A percentile compares a stretch with the other conserved stretches of the same genome.
Conservation (phyloP, 441 rosid species). For the Dalechampia spathulata region DNA sequence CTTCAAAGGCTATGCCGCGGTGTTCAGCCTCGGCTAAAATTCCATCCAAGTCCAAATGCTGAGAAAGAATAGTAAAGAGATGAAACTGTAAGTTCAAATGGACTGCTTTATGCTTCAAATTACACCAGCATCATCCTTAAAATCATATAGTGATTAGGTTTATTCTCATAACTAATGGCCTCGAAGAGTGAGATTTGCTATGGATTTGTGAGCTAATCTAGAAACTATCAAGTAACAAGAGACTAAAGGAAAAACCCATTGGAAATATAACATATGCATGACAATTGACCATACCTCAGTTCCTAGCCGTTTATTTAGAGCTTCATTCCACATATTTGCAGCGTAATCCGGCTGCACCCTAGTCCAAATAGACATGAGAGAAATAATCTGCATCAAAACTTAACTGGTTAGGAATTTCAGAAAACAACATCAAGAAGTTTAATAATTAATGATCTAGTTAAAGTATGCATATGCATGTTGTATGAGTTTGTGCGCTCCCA, state of each 20-base stretch:
- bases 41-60: conserved; percentile 74
- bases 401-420: background rate
- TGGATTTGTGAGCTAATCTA: background rate
- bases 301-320: conserved; percentile 79
- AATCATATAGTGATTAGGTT: background rate
- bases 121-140: background rate
- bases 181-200: too few species aligned
- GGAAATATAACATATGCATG: too few species aligned
- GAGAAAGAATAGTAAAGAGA: conserved; percentile 1
- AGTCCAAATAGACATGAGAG: conserved; percentile 99
- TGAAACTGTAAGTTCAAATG: background rate
- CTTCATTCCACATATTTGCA: conserved; percentile 99
- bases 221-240: background rate
- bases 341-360: conserved; percentile 94
- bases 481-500: too few species aligned
- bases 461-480: too few species aligned
- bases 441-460: too few species aligned
- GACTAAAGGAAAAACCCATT: background rate
- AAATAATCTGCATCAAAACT: conserved; percentile 57
- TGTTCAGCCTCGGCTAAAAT: conserved; percentile 68
- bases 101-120: background rate
- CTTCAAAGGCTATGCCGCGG: conserved; percentile 73
- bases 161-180: background rate
- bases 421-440: background rate
- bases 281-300: conserved; percentile 57